Evolutionary conservation across 306 rosid genomes (phyloP), one percentile per base, ranked within the genome.

Genomic region (Purshia tridentata): DNA sequence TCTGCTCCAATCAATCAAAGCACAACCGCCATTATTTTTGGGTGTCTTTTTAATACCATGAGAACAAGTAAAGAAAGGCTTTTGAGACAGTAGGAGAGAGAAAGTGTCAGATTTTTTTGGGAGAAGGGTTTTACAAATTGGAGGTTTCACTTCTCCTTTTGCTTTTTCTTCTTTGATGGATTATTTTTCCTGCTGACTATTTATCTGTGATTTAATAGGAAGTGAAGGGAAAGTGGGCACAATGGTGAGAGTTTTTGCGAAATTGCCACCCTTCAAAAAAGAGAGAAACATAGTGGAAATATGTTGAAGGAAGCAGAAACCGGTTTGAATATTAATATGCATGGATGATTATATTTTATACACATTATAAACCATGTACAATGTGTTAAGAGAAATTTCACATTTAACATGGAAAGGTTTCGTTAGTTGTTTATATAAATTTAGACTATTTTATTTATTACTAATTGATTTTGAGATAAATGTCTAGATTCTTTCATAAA

Each of bases 21-120:
- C 84, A 68, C 90, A 89, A 91, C 97, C 85, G 88, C 90, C 91
- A 91, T 79, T 87, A 87, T 86, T 89, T 86, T 75, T 84, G 41
- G 74, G 75, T 78, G 83, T 76, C 91, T 69, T 87, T 88, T 89
- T 76, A 77, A 81, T 83, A 83, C 40, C 58, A 80, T 22, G 69
- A 58, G 52, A 79, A 74, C 76, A 67, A 47, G 69, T 51, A 52
- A 54, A 63, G 72, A 73, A 70, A 11, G 73, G 55, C 78, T 73
- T 73, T 70, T 74, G 79, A 71, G 62, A 60, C 76, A 11, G 73
- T 46, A 63, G 73, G 81, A 80, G 76, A 71, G 72, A 76, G 76
- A 81, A 29, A 48, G 70, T 76, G 85, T 86, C 84, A 81, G 88
- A 80, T 42, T 84, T 82, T 80, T 81, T 51, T 42, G 53, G 35